A percentile compares a stretch with the other conserved stretches of the same genome.
Evolutionary conservation across 768 basidiomycete genomes (phyloP).

Genomic region (Pleurotus eryngii): DNA sequence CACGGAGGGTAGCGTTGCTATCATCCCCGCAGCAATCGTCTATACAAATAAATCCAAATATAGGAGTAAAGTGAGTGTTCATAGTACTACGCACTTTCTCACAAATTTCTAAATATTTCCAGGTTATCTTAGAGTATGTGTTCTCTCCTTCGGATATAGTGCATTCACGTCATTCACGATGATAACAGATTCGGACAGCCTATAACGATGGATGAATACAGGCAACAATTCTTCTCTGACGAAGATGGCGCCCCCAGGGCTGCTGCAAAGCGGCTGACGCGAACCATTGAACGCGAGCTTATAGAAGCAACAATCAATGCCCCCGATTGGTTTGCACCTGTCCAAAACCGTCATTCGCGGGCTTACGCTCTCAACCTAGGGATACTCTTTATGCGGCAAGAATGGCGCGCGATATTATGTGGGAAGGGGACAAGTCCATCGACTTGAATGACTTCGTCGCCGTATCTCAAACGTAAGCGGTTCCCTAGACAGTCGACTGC

Average conservation of each 20-base stretch:
- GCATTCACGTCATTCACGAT: constrained; percentile 9
- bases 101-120: constrained; percentile 1
- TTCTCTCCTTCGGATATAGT: neutral
- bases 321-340: constrained; percentile 76
- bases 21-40: constrained; percentile 85
- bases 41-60: constrained; percentile 98
- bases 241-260: constrained; percentile 66
- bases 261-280: constrained; percentile 86
- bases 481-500: constrained; percentile 8
- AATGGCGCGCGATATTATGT: constrained; percentile 93
- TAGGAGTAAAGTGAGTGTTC: constrained; percentile 70
- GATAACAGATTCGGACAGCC: constrained; percentile 72
- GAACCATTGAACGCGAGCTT: constrained; percentile 66
- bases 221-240: constrained; percentile 71
- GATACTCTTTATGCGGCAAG: constrained; percentile 86
- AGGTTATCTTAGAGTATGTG: constrained; percentile 75
- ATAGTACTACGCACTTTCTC: constrained; percentile 8
- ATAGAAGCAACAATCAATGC: constrained; percentile 83
- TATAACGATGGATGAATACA: constrained; percentile 71
- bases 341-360: neutral
- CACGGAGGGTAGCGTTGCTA: constrained; percentile 41
- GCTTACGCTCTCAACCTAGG: constrained; percentile 40
- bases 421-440: constrained; percentile 77
- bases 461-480: constrained; percentile 85
- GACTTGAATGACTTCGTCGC: constrained; percentile 77